Conservation (phyloP, 139 green algal species). For the Diplosphaera chodatii region DNA sequence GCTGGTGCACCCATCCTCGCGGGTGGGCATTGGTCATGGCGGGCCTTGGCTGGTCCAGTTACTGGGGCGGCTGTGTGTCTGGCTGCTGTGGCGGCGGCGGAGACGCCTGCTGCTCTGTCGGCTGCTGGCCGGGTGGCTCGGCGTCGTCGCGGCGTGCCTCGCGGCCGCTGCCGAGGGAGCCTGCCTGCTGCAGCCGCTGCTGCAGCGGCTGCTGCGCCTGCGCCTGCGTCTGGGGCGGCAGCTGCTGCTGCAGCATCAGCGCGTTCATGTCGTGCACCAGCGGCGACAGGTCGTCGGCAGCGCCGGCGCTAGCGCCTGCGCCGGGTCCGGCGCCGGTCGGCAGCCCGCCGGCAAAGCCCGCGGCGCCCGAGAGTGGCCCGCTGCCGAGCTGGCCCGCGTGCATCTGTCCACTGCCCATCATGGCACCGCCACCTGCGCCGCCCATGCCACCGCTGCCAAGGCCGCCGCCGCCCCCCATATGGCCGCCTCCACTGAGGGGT, state of each 20-base stretch:
- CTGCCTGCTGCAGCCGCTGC: too few relatives aligned
- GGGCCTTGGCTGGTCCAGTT: too few relatives aligned
- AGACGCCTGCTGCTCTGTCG: background rate
- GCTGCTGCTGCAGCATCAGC: background rate
- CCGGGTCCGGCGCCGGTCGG: too few relatives aligned
- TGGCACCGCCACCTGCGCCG: too few relatives aligned
- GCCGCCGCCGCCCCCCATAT: background rate
- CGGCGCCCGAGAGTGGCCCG: too few relatives aligned
- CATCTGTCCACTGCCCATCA: background rate
- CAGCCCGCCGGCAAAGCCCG: background rate
- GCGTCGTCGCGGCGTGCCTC: background rate
- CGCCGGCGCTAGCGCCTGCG: too few relatives aligned
- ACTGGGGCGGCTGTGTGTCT: background rate
- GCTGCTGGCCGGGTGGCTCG: background rate
- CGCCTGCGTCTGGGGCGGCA: background rate
- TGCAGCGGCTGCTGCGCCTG: background rate
- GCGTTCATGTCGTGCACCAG: background rate
- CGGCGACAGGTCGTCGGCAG: background rate
- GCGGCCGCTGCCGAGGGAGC: too few relatives aligned
- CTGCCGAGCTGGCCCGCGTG: background rate
- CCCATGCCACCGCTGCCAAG: too few relatives aligned
- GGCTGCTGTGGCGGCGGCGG: background rate
- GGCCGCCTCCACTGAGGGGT: too few relatives aligned
- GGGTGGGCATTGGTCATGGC: too few relatives aligned
- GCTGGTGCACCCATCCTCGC: too few relatives aligned